A percentile compares a stretch with the other conserved stretches of the same genome.
Conservation (phyloP, 345 rosid genomes). For the Melaleuca quinquenervia region DNA sequence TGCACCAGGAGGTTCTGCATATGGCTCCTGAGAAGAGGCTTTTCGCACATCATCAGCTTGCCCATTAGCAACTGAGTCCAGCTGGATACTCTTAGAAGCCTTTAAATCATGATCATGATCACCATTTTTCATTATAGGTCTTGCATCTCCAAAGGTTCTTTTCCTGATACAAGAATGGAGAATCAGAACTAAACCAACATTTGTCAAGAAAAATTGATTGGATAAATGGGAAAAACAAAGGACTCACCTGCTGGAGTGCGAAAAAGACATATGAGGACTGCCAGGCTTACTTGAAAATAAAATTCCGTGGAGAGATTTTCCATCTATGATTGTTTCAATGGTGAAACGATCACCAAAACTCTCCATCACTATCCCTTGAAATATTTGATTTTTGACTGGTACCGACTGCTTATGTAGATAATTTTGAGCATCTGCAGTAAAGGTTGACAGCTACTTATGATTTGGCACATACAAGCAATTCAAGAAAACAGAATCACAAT, state of each 20-base stretch:
- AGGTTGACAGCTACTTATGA: background rate
- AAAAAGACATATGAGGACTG: slow-evolving; percentile 13
- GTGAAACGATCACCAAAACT: slow-evolving; percentile 58
- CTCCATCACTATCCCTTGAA: slow-evolving; percentile 73
- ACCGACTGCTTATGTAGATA: slow-evolving; percentile 19
- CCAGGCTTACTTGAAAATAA: slow-evolving; percentile 56
- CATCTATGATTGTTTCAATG: slow-evolving; percentile 72
- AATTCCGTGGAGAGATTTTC: slow-evolving; percentile 76
- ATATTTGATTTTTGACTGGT: slow-evolving; percentile 45
- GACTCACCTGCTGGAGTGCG: slow-evolving; percentile 32
- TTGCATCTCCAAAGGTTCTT: slow-evolving; percentile 24
- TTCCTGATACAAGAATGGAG: slow-evolving; percentile 22
- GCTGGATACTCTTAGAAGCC: slow-evolving; percentile 6
- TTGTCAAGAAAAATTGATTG: background rate
- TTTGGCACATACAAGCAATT: background rate
- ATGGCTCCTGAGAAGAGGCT: slow-evolving; percentile 6
- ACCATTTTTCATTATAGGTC: slow-evolving; percentile 20
- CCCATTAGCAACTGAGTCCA: slow-evolving; percentile 12
- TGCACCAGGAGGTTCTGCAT: slow-evolving; percentile 7
- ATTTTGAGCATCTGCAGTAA: slow-evolving; percentile 37
- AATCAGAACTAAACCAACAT: background rate
- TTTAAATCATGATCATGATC: slow-evolving; percentile 23
- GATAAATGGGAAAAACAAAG: background rate
- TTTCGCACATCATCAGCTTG: slow-evolving; percentile 20
- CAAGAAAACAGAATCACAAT: background rate